Evolutionary conservation across 2,329 filamentous ascomycete genomes (phyloP).

Genomic region (Penicillium sp.): DNA sequence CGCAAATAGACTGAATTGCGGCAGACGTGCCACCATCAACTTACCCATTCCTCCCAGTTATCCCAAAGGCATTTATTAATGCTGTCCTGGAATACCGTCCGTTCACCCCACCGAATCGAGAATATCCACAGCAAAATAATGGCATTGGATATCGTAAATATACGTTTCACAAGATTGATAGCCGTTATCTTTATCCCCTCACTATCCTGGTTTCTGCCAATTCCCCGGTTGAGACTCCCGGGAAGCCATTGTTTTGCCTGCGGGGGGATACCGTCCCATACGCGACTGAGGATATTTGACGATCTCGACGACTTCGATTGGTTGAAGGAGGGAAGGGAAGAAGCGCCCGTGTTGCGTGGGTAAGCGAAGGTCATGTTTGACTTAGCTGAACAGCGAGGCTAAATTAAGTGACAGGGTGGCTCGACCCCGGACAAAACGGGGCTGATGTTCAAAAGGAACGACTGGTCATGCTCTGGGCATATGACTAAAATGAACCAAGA

Average conservation of each 20-base stretch:
- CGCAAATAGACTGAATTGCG: neutral
- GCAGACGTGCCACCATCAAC: conserved; percentile 13
- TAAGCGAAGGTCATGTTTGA: conserved; percentile 32
- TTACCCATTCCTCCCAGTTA: conserved; percentile 86
- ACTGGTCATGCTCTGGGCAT: conserved; percentile 15
- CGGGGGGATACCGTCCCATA: conserved; percentile 17
- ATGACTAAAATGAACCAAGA: neutral
- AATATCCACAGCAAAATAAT: conserved; percentile 66
- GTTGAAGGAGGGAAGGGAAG: conserved; percentile 22
- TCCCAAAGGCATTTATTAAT: conserved; percentile 70
- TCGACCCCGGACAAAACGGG: conserved; percentile 11
- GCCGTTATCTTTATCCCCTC: conserved; percentile 14
- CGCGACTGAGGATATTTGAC: conserved; percentile 7
- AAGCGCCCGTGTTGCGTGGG: conserved; percentile 19
- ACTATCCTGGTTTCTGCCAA: conserved; percentile 7
- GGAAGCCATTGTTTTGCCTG: conserved; percentile 20
- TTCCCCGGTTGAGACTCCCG: conserved; percentile 8
- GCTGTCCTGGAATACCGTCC: conserved; percentile 62
- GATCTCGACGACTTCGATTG: conserved; percentile 10
- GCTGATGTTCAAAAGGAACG: conserved; percentile 15
- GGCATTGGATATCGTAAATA: conserved; percentile 50
- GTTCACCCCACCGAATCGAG: conserved; percentile 75
- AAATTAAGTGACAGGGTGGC: conserved; percentile 4
- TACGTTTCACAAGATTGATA: conserved; percentile 9
- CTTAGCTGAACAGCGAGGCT: conserved; percentile 10